Evolutionary conservation across 306 rosid species (phyloP).

Genomic region (Arachis hypogaea): DNA sequence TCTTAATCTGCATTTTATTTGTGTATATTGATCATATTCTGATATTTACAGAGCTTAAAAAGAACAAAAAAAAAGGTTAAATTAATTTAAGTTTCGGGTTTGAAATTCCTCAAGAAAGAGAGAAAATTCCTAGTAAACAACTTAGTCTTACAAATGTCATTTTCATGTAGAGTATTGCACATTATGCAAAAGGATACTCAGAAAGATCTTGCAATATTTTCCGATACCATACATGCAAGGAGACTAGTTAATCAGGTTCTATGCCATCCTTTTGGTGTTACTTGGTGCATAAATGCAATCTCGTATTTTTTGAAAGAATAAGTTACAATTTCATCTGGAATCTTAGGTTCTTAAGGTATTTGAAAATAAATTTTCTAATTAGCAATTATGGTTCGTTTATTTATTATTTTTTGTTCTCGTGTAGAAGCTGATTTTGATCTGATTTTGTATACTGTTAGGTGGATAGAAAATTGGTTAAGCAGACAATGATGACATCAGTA

Average conservation of each 20-base stretch:
- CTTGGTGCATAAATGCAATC: conserved; percentile 15
- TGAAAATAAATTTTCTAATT: conserved; percentile 23
- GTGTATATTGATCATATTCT: no score
- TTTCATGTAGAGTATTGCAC: no score
- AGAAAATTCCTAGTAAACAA: no score
- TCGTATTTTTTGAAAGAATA: conserved; percentile 15
- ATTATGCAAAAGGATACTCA: conserved; percentile 67
- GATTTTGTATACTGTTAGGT: conserved; percentile 60
- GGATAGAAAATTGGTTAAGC: conserved; percentile 97
- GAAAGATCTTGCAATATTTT: conserved; percentile 68
- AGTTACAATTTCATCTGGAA: conserved; percentile 16
- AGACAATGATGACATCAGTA: conserved; percentile 99
- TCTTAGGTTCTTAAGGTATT: background rate
- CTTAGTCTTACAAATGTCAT: no score
- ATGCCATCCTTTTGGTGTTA: conserved; percentile 6
- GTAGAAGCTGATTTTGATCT: conserved; percentile 40
- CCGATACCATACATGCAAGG: conserved; percentile 74
- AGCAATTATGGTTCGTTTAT: conserved; percentile 1
- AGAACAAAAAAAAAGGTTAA: no score
- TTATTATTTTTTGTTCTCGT: conserved; percentile 14
- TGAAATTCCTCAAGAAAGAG: no score
- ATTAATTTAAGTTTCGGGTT: no score
- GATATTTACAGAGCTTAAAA: no score
- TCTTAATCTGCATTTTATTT: no score
- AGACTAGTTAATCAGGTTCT: no score